Evolutionary conservation across 495 filamentous ascomycete genomes (phyloP), one percentile per base, ranked within the genome.

Genomic region (Penicillium dipodomyicola): DNA sequence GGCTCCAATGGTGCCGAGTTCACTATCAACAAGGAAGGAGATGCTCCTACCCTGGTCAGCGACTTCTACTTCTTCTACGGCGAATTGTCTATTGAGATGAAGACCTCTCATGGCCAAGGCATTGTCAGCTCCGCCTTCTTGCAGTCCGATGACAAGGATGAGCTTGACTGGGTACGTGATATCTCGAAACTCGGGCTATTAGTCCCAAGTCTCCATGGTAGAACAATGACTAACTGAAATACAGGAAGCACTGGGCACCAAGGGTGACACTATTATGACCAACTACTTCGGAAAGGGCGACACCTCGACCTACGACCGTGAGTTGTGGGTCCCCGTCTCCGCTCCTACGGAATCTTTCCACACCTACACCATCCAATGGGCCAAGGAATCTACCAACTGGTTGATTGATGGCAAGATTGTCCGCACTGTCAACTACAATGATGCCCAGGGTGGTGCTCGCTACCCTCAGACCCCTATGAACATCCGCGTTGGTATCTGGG

Each of bases 281-380:
- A 97, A 97, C 74, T 98, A 94, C 75, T 98, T 96, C 67, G 89
- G 91, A 68, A 96, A 96, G 77, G 94, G 91, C 15, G 84, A 91
- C 54, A 91, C 89, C 6, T 69, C 79, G 17, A 80, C 80, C 22
- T 96, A 92, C 67, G 85, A 96, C 75, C 90, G 91, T 49, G 90
- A 82, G 23, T 76, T 73, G 40, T 82, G 79, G 61, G 75, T 80
- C 56, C 59, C 65, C 2, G 77, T 88, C 27, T 75, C 74, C 17
- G 82, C 81, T 60, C 86, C 91, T 42, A 86, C 93, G 69, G 76
- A 70, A 5, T 66, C 73, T 8, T 96, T 83, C 71, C 83, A 93
- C 76, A 96, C 83, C 20, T 98, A 97, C 75, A 85, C 83, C 11
- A 76, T 96, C 59, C 84, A 90, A 67, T 98, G 94, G 93, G 89